phyloP scores from a whole-genome alignment of 805 yeast species.

The Barnettozyma sucrosica region DNA sequence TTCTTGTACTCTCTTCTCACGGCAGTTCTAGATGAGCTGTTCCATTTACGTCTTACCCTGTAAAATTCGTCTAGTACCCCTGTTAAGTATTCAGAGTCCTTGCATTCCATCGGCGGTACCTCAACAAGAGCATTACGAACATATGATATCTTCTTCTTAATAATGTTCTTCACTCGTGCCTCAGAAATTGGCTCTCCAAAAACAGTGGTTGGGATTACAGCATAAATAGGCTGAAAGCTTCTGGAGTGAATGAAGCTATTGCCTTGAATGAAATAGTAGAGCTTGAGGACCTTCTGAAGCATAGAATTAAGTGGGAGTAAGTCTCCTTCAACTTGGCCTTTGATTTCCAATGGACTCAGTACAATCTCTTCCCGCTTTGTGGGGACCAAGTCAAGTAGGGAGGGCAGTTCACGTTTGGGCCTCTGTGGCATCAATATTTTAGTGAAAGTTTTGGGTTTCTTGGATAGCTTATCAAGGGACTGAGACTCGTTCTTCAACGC shows the following conservation, averaged over 20 bases:
- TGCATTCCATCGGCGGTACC: slow-evolving; percentile 20
- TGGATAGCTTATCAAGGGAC: slow-evolving; percentile 9
- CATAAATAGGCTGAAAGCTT: slow-evolving; percentile 15
- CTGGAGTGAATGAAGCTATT: slow-evolving; percentile 14
- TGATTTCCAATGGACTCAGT: slow-evolving; percentile 2
- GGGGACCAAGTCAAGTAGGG: neutral
- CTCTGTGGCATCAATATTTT: slow-evolving; percentile 12
- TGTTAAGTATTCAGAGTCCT: slow-evolving; percentile 15
- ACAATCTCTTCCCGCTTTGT: neutral
- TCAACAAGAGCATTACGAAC: slow-evolving; percentile 13
- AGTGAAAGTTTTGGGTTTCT: slow-evolving; percentile 3
- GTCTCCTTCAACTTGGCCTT: slow-evolving; percentile 4
- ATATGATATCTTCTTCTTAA: slow-evolving; percentile 19
- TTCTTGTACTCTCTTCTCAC: slow-evolving; percentile 21
- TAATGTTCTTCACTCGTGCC: slow-evolving; percentile 16
- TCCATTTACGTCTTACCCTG: neutral
- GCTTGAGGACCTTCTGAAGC: slow-evolving; percentile 18
- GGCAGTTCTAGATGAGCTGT: neutral
- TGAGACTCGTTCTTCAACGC: slow-evolving; percentile 9
- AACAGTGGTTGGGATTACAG: slow-evolving; percentile 15
- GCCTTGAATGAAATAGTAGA: slow-evolving; percentile 15
- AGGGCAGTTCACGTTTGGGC: slow-evolving; percentile 13
- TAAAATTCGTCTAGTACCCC: slow-evolving; percentile 12
- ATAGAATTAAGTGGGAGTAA: slow-evolving; percentile 7
- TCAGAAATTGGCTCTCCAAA: slow-evolving; percentile 20